A percentile compares a stretch with the other conserved stretches of the same genome.
phyloP scores from a whole-genome alignment of 2,329 filamentous ascomycete species.

The Cordyceps javanica region DNA sequence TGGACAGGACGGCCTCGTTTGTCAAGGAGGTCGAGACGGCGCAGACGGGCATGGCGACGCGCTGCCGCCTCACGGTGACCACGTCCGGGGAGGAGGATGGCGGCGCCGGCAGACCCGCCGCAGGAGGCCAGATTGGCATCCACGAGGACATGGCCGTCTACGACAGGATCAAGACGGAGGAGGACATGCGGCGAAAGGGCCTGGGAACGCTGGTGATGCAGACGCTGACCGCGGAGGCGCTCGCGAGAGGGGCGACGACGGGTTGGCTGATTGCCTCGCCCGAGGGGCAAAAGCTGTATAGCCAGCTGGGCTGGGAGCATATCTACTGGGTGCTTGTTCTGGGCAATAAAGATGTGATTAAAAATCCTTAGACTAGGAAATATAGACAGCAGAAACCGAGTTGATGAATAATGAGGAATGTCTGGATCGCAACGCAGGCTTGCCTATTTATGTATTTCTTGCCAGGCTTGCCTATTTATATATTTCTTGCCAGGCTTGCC shows the following conservation, averaged over 20 bases:
- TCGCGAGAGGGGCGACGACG: not conserved
- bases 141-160: conserved; percentile 5
- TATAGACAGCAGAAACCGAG: not conserved
- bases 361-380: not conserved
- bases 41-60: not conserved
- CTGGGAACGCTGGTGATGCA: conserved; percentile 8
- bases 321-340: not conserved
- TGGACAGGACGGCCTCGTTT: not conserved
- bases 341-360: not conserved
- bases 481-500: not conserved
- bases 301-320: conserved; percentile 18
- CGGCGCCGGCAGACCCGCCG: not conserved
- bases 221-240: not conserved
- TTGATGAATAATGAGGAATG: not conserved
- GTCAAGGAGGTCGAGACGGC: not conserved
- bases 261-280: conserved; percentile 8
- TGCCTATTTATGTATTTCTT: not conserved
- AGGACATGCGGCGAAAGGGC: conserved; percentile 2
- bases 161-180: conserved; percentile 9
- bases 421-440: too few relatives aligned
- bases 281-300: conserved; percentile 2
- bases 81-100: not conserved
- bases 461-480: not conserved
- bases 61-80: not conserved
- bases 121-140: not conserved